phyloP scores from a whole-genome alignment of 2,329 filamentous ascomycete genomes.

The Ramichloridium luteum region DNA sequence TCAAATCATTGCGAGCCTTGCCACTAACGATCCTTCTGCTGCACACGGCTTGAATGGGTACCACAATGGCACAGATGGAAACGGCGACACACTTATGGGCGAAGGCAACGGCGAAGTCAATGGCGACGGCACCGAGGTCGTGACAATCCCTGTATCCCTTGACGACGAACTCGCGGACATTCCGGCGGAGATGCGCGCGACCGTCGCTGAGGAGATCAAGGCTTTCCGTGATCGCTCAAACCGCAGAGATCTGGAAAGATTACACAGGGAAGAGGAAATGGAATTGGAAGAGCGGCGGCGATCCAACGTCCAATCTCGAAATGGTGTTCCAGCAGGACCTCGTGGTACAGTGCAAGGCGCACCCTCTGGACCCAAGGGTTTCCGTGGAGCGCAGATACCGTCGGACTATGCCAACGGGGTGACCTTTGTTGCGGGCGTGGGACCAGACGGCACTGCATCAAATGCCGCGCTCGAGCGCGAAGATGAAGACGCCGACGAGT shows the following conservation, averaged over 20 bases:
- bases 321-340: conserved; percentile 66
- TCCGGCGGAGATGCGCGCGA: conserved; percentile 88
- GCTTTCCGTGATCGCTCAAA: conserved; percentile 89
- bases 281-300: conserved; percentile 73
- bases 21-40: conserved; percentile 44
- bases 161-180: conserved; percentile 95
- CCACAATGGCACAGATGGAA: conserved; percentile 12
- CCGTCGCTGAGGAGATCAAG: conserved; percentile 84
- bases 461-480: conserved; percentile 48
- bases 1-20: conserved; percentile 56
- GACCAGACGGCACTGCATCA: conserved; percentile 34
- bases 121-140: conserved; percentile 61
- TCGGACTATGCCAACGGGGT: conserved; percentile 66
- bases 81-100: conserved; percentile 23
- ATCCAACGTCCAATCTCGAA: conserved; percentile 50
- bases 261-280: conserved; percentile 81
- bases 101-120: conserved; percentile 41
- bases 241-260: conserved; percentile 73
- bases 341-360: conserved; percentile 56
- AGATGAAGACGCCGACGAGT: conserved; percentile 77
- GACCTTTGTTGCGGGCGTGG: conserved; percentile 62
- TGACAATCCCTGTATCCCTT: conserved; percentile 65
- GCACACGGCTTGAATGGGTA: conserved; percentile 20
- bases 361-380: conserved; percentile 57
- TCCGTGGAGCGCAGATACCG: conserved; percentile 47